These are phyloP conservation scores for Linnemannia schmuckeri DNA, from an alignment of 192 early-diverging fungal genomes.

Conservation along the genomic window DNA sequence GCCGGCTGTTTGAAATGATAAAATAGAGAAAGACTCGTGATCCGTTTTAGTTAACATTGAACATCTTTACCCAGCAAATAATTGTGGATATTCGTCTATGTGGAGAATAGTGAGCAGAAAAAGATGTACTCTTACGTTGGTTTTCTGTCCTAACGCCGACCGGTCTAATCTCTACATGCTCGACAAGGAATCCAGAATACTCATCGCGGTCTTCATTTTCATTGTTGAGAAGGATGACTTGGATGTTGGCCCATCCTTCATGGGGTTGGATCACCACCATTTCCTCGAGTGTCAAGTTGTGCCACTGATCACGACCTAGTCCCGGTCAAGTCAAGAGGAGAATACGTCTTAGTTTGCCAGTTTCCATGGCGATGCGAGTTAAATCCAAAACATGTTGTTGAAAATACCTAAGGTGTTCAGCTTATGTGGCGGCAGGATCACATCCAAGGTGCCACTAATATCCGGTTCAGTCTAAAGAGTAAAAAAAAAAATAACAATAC, in stretches of 20 bases:
- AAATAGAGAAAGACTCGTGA: neutral
- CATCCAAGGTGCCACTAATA: constrained; percentile 44
- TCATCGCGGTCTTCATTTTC: constrained; percentile 23
- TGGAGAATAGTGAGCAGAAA: too few relatives aligned
- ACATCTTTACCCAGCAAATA: neutral
- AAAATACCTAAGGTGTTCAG: constrained; percentile 29
- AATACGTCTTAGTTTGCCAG: neutral
- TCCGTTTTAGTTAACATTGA: neutral
- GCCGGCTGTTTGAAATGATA: constrained; percentile 3
- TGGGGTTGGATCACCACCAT: constrained; percentile 39
- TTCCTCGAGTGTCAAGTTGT: constrained; percentile 39
- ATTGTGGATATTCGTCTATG: neutral
- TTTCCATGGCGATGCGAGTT: neutral
- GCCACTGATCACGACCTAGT: constrained; percentile 31
- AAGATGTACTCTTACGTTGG: constrained; percentile 18
- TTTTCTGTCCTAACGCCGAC: constrained; percentile 4
- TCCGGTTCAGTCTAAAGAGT: constrained; percentile 35
- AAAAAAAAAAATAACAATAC: neutral
- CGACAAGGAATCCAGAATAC: constrained; percentile 33
- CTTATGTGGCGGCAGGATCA: constrained; percentile 30
- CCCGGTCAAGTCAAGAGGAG: neutral
- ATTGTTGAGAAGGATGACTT: constrained; percentile 33
- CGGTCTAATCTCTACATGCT: constrained; percentile 48
- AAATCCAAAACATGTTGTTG: neutral
- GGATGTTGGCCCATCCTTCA: constrained; percentile 14